Conservation (phyloP, 1,284 basidiomycete species). For the Rhodotorula mucilaginosa region DNA sequence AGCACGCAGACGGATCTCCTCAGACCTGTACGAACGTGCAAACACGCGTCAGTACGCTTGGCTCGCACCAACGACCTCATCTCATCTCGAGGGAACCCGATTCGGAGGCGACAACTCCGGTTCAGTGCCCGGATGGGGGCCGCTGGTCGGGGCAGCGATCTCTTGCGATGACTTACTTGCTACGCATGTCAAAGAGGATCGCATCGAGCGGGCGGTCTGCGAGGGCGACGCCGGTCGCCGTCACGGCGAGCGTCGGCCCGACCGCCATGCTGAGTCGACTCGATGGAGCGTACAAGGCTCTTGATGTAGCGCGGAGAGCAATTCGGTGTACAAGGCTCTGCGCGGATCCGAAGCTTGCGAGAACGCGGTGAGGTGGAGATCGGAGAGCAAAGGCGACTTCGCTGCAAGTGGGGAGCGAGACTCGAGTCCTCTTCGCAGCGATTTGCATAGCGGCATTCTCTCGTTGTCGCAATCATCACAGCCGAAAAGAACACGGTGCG, state of each 20-base stretch:
- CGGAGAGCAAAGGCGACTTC: neutral
- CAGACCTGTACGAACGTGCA: conserved; percentile 2
- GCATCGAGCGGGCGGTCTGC: conserved; percentile 35
- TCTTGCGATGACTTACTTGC: conserved; percentile 11
- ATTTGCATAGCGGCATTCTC: too few relatives aligned
- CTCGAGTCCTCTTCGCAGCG: too few relatives aligned
- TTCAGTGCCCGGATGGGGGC: too few relatives aligned
- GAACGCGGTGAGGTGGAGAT: neutral
- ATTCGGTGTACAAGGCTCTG: too few relatives aligned
- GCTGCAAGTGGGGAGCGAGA: neutral
- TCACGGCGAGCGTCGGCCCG: conserved; percentile 14
- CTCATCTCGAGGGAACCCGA: too few relatives aligned
- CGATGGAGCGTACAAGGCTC: too few relatives aligned
- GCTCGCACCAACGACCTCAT: neutral
- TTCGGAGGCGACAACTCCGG: neutral
- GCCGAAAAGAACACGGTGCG: too few relatives aligned
- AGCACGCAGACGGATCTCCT: conserved; percentile 33
- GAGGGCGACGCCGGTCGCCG: neutral
- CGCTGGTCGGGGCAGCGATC: too few relatives aligned
- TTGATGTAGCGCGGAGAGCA: too few relatives aligned
- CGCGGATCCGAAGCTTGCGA: too few relatives aligned
- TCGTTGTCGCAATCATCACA: too few relatives aligned
- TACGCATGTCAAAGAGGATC: conserved; percentile 32
- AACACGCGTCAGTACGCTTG: neutral
- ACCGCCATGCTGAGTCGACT: conserved; percentile 16